Evolutionary conservation across 116 monocot species (phyloP).

Genomic region (Papilionanthe hybrid): DNA sequence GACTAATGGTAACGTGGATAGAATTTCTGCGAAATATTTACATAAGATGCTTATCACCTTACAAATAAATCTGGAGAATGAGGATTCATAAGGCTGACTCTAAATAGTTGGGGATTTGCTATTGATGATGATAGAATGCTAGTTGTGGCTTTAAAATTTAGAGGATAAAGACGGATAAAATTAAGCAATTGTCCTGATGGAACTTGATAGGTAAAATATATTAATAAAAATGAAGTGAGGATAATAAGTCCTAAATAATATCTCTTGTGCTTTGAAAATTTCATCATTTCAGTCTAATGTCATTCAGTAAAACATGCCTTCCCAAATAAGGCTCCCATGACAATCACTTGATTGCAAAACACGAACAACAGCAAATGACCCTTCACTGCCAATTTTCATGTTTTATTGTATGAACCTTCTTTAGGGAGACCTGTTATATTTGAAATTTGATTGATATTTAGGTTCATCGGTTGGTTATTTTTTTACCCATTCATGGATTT

Average conservation of each 20-base stretch:
- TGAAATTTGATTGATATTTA: background rate
- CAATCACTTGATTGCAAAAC: no score
- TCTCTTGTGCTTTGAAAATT: background rate
- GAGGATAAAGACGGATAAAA: background rate
- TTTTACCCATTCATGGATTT: background rate
- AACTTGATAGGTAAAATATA: background rate
- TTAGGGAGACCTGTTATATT: background rate
- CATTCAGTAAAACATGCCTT: background rate
- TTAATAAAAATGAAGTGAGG: background rate
- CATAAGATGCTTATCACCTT: background rate
- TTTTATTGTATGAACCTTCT: background rate
- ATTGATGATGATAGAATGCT: background rate
- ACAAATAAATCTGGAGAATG: background rate
- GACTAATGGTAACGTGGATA: background rate
- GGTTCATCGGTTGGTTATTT: background rate
- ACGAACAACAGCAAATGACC: no score
- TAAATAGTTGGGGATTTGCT: background rate
- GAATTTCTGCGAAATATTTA: background rate
- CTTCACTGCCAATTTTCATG: no score
- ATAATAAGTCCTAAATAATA: background rate
- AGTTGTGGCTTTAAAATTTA: background rate
- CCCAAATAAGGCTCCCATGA: no score
- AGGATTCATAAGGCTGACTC: background rate
- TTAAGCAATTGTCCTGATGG: background rate
- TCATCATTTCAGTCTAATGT: background rate